These are phyloP conservation scores for Penicillium roqueforti DNA, from an alignment of 495 filamentous ascomycete genomes.

Conservation along the genomic window DNA sequence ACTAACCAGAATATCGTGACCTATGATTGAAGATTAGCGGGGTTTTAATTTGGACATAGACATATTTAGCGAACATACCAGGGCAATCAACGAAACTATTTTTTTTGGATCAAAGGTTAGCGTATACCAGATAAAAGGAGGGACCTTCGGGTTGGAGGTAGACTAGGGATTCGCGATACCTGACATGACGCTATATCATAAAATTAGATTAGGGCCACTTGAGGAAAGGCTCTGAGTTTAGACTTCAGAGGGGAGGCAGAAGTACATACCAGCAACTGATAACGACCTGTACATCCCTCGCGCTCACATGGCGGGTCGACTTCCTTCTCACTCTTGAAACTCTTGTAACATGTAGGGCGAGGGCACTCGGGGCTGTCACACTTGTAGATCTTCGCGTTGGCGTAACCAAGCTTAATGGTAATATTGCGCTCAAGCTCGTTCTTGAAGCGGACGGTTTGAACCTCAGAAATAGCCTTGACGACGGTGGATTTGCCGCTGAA, in stretches of 20 bases:
- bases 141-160: neutral
- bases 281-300: constrained; percentile 80
- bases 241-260: constrained; percentile 42
- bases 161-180: constrained; percentile 19
- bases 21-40: constrained; percentile 4
- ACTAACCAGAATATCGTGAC: constrained; percentile 88
- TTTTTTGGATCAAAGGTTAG: neutral
- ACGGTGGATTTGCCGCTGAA: constrained; percentile 78
- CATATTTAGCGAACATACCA: constrained; percentile 26
- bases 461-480: constrained; percentile 97
- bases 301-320: constrained; percentile 92
- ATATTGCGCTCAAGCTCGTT: constrained; percentile 98
- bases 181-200: constrained; percentile 27
- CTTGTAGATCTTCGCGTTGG: constrained; percentile 99
- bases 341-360: constrained; percentile 90
- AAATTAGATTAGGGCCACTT: constrained; percentile 2
- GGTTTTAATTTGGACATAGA: neutral
- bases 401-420: constrained; percentile 98
- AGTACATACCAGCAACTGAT: constrained; percentile 71
- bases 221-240: neutral
- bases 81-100: constrained; percentile 87
- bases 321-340: constrained; percentile 97
- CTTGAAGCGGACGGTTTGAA: constrained; percentile 99
- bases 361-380: constrained; percentile 90
- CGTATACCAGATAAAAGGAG: neutral